Evolutionary conservation across 177 flowering plant species (phyloP), one percentile per base, ranked within the genome.

Genomic region (Vitis hybrid): DNA sequence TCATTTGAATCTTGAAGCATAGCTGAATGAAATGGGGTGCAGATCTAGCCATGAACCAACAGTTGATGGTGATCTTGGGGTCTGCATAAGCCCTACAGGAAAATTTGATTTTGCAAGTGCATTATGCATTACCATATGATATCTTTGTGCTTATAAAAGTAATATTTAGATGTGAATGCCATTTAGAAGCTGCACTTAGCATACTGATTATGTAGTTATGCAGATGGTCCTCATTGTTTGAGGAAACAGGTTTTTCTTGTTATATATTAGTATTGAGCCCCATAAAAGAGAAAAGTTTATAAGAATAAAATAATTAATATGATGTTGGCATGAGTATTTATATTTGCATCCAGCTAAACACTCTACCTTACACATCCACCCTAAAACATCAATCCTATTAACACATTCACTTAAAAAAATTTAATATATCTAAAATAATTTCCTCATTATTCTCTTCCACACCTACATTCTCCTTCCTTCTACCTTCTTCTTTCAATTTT

Each of bases 1-100:
- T 35, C 41, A 35, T 35, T 64, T 20, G 64, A 35, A 57, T 59
- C 18, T 60, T 11, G 60, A 41, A 13, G 30, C 35, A 21, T 62
- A 46, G 63, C 70, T 51, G 61, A 65, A 53, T 57, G 55, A 14
- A 27, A 35, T 66, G 41, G 48, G 68, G 59, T 86, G 78, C 82
- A 95, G 99, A 97, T 95, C 99, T 70, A 95, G 99, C 75, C 84
- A 98, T 78, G 99, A 98, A 52, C 99, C 99, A 72, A 90, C 99
- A 21, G 85, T 66, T 69, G 99, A 95, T 81, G 99, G 98, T 21
- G 97, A 91, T 77, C 87, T 95, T 78, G 98, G 99, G 55, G 98
- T 95, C 57, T 83, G 80, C 74, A 65, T 95, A 68, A 95, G 99
- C 85, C 98, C 99, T 73, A 96, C 99, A 83, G 57, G 27, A 24